These are phyloP conservation scores for Wickerhamiella slavikovae DNA, from an alignment of 805 yeast species.

Conservation along the genomic window DNA sequence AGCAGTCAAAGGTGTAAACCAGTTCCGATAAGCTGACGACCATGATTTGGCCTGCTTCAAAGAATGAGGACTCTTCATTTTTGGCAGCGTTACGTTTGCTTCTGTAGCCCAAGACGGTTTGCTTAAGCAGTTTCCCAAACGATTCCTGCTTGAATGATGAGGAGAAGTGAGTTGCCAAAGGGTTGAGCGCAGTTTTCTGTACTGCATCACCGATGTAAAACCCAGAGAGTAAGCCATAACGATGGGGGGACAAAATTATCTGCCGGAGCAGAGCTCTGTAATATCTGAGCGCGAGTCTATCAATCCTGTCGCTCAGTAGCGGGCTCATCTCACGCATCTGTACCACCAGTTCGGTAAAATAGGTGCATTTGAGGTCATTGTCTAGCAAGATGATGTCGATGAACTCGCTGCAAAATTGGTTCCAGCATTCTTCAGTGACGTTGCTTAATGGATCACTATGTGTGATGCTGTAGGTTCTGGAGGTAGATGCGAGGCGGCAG, in stretches of 20 bases:
- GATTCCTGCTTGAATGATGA: constrained; percentile 3
- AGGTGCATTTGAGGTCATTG: constrained; percentile 7
- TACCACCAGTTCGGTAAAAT: constrained; percentile 7
- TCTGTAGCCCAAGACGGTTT: constrained; percentile 1
- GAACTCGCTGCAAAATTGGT: neutral
- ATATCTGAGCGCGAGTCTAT: constrained; percentile 10
- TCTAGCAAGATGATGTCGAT: neutral
- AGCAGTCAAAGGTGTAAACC: constrained; percentile 11
- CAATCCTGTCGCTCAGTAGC: constrained; percentile 3
- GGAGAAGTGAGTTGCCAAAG: constrained; percentile 5
- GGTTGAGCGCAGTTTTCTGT: constrained; percentile 9
- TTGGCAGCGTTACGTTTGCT: neutral
- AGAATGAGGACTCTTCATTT: constrained; percentile 1
- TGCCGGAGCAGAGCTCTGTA: constrained; percentile 4
- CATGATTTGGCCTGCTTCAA: constrained; percentile 10
- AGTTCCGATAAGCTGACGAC: constrained; percentile 17
- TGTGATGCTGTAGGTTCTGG: neutral
- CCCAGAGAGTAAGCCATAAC: constrained; percentile 8
- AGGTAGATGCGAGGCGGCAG: neutral
- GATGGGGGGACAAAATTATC: constrained; percentile 10
- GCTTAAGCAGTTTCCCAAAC: constrained; percentile 1
- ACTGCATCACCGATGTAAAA: constrained; percentile 9
- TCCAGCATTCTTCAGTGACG: constrained; percentile 2
- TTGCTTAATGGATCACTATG: neutral
- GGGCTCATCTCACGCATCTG: constrained; percentile 1